phyloP scores from a whole-genome alignment of 2,329 filamentous ascomycete genomes.

The Penicillium sp. region DNA sequence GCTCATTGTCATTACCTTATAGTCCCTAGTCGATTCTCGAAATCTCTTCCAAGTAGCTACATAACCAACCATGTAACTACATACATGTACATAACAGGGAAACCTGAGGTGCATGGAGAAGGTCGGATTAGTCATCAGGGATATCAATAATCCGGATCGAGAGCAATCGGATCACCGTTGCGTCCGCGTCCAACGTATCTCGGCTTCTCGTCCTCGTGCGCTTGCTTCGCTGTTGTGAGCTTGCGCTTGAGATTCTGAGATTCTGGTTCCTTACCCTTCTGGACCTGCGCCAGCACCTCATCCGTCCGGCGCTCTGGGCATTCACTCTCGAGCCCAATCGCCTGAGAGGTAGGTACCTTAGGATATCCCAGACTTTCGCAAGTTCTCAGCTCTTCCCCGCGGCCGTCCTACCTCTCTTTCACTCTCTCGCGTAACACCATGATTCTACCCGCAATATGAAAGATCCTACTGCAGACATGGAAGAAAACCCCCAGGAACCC shows the following conservation, averaged over 20 bases:
- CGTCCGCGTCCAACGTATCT: not conserved
- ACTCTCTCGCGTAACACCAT: constrained; percentile 26
- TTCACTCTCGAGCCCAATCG: not conserved
- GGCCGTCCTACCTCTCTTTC: constrained; percentile 5
- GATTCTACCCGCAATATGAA: constrained; percentile 34
- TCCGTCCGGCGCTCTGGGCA: not conserved
- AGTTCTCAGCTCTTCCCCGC: constrained; percentile 11
- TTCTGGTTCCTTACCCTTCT: not conserved
- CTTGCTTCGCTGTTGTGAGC: not conserved
- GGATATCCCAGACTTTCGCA: not conserved
- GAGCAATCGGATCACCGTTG: constrained; percentile 14
- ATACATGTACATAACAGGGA: not conserved
- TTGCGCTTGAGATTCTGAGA: not conserved
- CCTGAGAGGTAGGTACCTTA: not conserved
- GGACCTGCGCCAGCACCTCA: not conserved
- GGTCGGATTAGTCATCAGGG: constrained; percentile 1
- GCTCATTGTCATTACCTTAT: not conserved
- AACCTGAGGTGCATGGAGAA: not conserved
- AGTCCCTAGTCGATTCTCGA: not conserved
- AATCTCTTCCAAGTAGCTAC: no score
- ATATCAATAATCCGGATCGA: constrained; percentile 8
- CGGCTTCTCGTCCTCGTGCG: not conserved
- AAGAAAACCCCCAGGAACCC: constrained; percentile 27
- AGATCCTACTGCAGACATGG: constrained; percentile 36
- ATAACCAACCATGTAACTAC: not conserved